Evolutionary conservation across 352 stramenopile species (phyloP), one percentile per base, ranked within the genome.

Genomic region (Globisporangium emineosum): DNA sequence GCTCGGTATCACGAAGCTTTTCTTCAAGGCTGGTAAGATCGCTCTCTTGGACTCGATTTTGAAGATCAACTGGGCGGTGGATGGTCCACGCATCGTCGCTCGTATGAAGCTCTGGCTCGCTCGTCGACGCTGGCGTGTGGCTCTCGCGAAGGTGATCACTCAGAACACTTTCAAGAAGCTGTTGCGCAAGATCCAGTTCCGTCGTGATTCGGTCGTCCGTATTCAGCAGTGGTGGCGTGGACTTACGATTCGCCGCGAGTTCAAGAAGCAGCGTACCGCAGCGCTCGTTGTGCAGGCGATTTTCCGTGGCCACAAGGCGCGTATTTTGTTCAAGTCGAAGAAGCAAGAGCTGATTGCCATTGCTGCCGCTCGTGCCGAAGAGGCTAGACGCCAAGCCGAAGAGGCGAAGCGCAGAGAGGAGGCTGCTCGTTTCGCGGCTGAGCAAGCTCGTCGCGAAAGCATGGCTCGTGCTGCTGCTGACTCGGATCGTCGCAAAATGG

Each of bases 151-250:
- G 73, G 77, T 90, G 13, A 55, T 88, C 29, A 69, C 81, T 47
- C 81, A 90, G 66, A 85, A 87, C 60, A 60, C 65, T 17, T 88
- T 84, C 64, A 75, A 74, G 60, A 60, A 58, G 9, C 58, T 88
- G 30, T 70, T 78, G 60, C 73, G 74, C 65, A 83, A 79, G 67
- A 90, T 90, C 63, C 79, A 88, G 65, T 83, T 81, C 64, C 81
- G 81, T 60, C 70, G 74, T 45, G 75, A 89, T 51, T 76, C 77
- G 30, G 78, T 89, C 21, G 70, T 82, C 30, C 77, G 77, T 56
- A 90, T 96, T 62, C 87, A 96, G 75, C 83, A 84, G 60, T 96
- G 87, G 87, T 96, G 87, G 87, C 87, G 87, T 62, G 82, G 81
- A 13, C 62, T 88, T 21, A 78, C 77, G 30, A 71, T 92, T 50